Evolutionary conservation across 2,329 filamentous ascomycete genomes (phyloP).

Genomic region (Emmonsiellopsis sp.): DNA sequence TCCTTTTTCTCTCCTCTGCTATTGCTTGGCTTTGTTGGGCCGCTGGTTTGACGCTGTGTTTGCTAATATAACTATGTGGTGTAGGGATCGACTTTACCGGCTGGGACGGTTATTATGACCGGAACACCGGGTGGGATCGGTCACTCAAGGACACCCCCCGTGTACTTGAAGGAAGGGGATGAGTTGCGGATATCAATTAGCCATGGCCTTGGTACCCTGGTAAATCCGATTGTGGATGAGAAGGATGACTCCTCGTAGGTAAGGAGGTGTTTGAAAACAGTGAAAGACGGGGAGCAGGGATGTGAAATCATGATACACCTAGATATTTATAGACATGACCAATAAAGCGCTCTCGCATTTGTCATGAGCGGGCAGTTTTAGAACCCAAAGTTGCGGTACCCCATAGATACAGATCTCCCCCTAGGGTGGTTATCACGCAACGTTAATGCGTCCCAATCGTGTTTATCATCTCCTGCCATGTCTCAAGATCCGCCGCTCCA

Average conservation of each 20-base stretch:
- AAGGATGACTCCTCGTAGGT: neutral
- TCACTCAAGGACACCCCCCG: slow-evolving; percentile 30
- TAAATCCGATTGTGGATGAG: neutral
- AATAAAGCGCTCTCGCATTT: no score
- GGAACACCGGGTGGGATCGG: slow-evolving; percentile 36
- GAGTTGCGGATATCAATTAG: slow-evolving; percentile 25
- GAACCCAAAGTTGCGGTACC: no score
- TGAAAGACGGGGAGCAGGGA: neutral
- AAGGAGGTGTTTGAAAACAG: neutral
- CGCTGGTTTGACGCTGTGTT: neutral
- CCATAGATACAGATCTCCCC: no score
- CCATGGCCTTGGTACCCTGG: neutral
- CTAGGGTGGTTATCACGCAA: no score
- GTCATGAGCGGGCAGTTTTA: neutral
- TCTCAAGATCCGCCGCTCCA: neutral
- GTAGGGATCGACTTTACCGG: slow-evolving; percentile 31
- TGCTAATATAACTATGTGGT: neutral
- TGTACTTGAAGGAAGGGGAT: slow-evolving; percentile 37
- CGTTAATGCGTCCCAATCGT: neutral
- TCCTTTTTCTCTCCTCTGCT: neutral
- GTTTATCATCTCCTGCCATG: neutral
- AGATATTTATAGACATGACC: neutral
- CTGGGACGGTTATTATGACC: slow-evolving; percentile 35
- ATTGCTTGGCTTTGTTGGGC: neutral
- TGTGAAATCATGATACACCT: neutral